Percentiles rank a stretch among this genome's conserved stretches.
phyloP scores from a whole-genome alignment of 345 rosid genomes.

The Clarkia xantiana region DNA sequence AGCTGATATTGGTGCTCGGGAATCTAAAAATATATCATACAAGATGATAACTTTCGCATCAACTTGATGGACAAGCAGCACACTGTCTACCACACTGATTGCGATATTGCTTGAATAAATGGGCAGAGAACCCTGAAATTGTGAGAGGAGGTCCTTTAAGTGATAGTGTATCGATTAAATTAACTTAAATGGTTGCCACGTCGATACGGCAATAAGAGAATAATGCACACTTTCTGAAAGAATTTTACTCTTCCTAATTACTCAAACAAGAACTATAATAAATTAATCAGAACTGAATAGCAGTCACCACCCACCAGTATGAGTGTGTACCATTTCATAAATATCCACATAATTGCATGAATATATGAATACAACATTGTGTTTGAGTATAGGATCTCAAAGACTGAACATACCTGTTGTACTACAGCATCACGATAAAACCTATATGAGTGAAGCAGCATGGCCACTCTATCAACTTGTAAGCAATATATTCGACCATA shows the following conservation, averaged over 20 bases:
- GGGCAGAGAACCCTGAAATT: conserved; percentile 84
- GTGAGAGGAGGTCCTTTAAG: background rate
- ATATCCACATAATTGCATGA: background rate
- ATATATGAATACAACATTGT: background rate
- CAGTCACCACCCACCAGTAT: too few relatives aligned
- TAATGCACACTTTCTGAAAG: background rate
- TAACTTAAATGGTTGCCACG: background rate
- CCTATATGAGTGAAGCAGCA: conserved; percentile 78
- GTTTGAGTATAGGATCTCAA: background rate
- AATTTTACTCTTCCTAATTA: conserved; percentile 2
- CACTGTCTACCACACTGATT: conserved; percentile 79
- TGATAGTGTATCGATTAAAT: background rate
- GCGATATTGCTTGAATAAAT: conserved; percentile 80
- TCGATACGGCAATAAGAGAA: background rate
- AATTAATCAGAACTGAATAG: too few relatives aligned
- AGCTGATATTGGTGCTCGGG: conserved; percentile 95
- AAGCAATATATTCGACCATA: conserved; percentile 98
- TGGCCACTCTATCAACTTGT: conserved; percentile 94
- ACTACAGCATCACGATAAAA: conserved; percentile 95
- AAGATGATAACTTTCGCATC: conserved; percentile 90
- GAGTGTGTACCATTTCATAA: background rate
- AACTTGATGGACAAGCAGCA: conserved; percentile 91
- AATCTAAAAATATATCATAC: conserved; percentile 82
- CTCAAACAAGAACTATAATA: background rate
- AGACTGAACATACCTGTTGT: conserved; percentile 44